Conservation (phyloP, 2,329 filamentous ascomycete species). For the Fusarium sp. region DNA sequence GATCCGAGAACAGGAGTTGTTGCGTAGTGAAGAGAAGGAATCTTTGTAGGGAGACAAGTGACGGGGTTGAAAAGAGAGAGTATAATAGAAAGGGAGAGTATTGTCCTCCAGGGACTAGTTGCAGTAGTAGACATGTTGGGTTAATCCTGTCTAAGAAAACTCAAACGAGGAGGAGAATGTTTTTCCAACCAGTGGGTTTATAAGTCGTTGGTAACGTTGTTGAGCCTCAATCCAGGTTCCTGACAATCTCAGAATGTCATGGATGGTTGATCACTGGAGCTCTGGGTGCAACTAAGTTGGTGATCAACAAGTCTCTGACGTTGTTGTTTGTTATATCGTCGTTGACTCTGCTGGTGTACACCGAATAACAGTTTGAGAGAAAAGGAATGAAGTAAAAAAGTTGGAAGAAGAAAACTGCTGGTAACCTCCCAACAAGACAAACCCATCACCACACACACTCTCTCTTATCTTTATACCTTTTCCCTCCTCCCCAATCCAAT, state of each 20-base stretch:
- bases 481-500: not conserved
- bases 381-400: not conserved
- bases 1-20: not conserved
- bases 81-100: constrained; percentile 11
- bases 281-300: constrained; percentile 9
- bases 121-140: constrained; percentile 17
- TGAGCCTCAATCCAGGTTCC: constrained; percentile 38
- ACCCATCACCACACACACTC: not conserved
- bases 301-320: constrained; percentile 39
- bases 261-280: constrained; percentile 33
- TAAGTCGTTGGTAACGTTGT: constrained; percentile 4
- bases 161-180: not conserved
- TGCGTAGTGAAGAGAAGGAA: not conserved
- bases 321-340: constrained; percentile 12
- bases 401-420: not conserved
- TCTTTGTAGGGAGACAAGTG: constrained; percentile 16
- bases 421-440: not conserved
- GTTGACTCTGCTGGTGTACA: constrained; percentile 13
- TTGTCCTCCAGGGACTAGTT: constrained; percentile 13
- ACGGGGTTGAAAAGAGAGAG: constrained; percentile 13
- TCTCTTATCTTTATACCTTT: constrained; percentile 31
- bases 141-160: constrained; percentile 6
- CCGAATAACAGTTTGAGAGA: not conserved
- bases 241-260: constrained; percentile 39
- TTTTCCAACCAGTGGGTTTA: constrained; percentile 8